Evolutionary conservation across 1,139 yeast species (phyloP).

Genomic region (Suhomyces maxii): DNA sequence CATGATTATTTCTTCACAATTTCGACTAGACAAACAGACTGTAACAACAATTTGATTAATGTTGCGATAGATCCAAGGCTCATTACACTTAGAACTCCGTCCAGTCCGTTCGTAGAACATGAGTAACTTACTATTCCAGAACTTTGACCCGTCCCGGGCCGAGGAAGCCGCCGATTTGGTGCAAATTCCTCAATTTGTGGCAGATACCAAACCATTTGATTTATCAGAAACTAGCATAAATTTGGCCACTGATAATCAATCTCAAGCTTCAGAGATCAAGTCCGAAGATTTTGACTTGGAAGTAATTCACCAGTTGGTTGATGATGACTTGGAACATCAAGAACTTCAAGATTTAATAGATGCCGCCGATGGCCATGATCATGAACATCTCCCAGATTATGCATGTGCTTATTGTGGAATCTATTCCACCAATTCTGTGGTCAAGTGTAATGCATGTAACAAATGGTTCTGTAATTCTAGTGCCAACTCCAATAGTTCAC

Average conservation of each 20-base stretch:
- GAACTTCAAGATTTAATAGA: conserved; percentile 5
- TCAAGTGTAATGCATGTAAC: conserved; percentile 73
- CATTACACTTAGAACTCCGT: not conserved
- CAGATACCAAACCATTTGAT: not conserved
- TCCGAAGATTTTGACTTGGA: not conserved
- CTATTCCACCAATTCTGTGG: conserved; percentile 63
- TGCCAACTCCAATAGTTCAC: conserved; percentile 64
- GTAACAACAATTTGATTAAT: not conserved
- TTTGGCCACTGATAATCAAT: not conserved
- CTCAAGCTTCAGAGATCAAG: not conserved
- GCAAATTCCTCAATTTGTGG: not conserved
- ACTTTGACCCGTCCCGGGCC: conserved; percentile 13
- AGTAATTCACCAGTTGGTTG: not conserved
- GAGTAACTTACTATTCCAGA: conserved; percentile 29
- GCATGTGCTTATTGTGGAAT: conserved; percentile 82
- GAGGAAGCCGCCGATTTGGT: conserved; percentile 1
- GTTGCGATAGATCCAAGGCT: not conserved
- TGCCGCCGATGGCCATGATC: conserved; percentile 6
- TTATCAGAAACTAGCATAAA: not conserved
- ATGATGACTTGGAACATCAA: conserved; percentile 1
- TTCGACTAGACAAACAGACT: not conserved
- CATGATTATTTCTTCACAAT: not conserved
- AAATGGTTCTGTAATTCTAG: conserved; percentile 94
- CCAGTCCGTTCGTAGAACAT: conserved; percentile 10
- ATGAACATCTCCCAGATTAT: conserved; percentile 24